Evolutionary conservation across 2,329 filamentous ascomycete species (phyloP).

Genomic region (Seiridium cupressi): DNA sequence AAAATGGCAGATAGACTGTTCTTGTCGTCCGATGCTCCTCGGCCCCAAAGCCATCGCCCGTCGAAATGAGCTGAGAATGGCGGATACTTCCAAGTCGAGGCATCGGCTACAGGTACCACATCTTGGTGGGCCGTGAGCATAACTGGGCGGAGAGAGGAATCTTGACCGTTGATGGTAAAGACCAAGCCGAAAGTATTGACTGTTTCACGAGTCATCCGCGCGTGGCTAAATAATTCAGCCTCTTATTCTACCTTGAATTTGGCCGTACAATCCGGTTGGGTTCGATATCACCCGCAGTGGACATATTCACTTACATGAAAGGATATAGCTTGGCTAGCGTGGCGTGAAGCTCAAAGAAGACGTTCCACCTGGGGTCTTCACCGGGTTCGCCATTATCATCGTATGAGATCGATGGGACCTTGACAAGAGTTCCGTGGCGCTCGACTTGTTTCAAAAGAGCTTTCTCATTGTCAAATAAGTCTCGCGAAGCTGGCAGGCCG

Average conservation of each 20-base stretch:
- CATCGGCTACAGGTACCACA: slow-evolving; percentile 51
- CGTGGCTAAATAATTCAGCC: slow-evolving; percentile 29
- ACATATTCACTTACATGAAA: slow-evolving; percentile 33
- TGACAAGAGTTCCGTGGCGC: slow-evolving; percentile 43
- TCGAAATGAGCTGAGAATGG: slow-evolving; percentile 53
- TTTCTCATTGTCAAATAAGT: slow-evolving; percentile 23
- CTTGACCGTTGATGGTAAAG: slow-evolving; percentile 55
- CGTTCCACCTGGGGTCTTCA: slow-evolving; percentile 53
- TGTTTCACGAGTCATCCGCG: slow-evolving; percentile 45
- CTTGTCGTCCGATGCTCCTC: slow-evolving; percentile 54
- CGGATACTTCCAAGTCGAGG: slow-evolving; percentile 50
- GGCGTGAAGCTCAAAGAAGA: slow-evolving; percentile 48
- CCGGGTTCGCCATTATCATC: slow-evolving; percentile 55
- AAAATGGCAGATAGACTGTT: slow-evolving; percentile 52
- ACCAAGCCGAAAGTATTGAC: slow-evolving; percentile 63
- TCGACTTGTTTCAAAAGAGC: slow-evolving; percentile 33
- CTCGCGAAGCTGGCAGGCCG: slow-evolving; percentile 25
- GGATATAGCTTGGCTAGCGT: slow-evolving; percentile 50
- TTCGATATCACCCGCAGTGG: too few species aligned
- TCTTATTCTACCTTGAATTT: too few species aligned
- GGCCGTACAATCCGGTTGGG: not conserved
- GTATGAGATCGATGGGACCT: slow-evolving; percentile 53
- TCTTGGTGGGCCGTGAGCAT: slow-evolving; percentile 57
- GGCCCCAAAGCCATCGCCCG: slow-evolving; percentile 53
- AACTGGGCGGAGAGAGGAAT: slow-evolving; percentile 50